phyloP scores from a whole-genome alignment of 2,329 filamentous ascomycete genomes.

The Colletotrichum melonis region DNA sequence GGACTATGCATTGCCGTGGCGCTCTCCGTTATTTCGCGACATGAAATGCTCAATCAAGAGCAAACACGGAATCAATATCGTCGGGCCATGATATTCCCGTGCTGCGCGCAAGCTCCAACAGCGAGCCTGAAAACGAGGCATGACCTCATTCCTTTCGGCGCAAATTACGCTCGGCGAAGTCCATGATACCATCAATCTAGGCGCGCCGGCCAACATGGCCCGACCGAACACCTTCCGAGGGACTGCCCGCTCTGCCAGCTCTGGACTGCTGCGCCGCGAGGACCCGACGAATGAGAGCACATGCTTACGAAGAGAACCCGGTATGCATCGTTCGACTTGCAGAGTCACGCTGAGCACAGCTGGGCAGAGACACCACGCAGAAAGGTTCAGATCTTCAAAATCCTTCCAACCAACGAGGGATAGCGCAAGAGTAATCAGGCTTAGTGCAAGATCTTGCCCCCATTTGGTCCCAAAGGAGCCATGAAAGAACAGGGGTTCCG shows the following conservation, averaged over 20 bases:
- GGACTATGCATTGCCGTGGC: neutral
- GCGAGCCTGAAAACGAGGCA: neutral
- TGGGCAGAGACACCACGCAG: constrained; percentile 8
- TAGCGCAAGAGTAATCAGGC: neutral
- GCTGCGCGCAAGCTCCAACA: too few species aligned
- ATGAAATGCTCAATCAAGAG: neutral
- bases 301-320: constrained; percentile 21
- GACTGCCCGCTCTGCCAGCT: neutral
- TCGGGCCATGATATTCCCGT: neutral
- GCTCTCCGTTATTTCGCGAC: neutral
- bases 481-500: constrained; percentile 7
- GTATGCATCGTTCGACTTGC: constrained; percentile 23
- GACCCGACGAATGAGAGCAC: neutral
- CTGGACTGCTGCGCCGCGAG: constrained; percentile 12
- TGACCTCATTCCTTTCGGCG: neutral
- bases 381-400: constrained; percentile 10
- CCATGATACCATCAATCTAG: constrained; percentile 15
- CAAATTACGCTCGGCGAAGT: neutral
- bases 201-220: neutral
- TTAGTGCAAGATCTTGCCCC: constrained; percentile 1
- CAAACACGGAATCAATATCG: neutral
- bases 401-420: constrained; percentile 13
- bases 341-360: constrained; percentile 10
- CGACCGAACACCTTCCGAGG: constrained; percentile 5
- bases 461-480: constrained; percentile 7